Evolutionary conservation across 129 eudicot genomes (phyloP), one percentile per base, ranked within the genome.

Genomic region (Heracleum sosnowskyi): DNA sequence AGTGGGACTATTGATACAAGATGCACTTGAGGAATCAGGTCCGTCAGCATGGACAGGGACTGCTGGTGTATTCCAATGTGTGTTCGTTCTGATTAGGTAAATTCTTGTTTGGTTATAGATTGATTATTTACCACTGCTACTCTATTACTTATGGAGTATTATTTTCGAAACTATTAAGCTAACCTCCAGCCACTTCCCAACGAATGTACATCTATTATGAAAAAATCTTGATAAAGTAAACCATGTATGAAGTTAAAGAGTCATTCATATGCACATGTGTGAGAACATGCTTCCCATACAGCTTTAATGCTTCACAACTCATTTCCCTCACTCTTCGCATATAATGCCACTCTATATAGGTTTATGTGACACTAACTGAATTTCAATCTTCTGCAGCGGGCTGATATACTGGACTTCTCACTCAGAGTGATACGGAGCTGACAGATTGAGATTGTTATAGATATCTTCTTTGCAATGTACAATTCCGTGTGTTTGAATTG

Each of bases 21-120:
- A 94, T 57, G 93, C 98, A 51, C 90, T 94, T 10, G 87, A 86
- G 81, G 72, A 85, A 24, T 69, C 93, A 74, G 96, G 97, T 42
- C 97, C 98, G 71, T 94, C 98, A 45, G 87, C 98, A 17, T 94
- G 97, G 97, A 88, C 98, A 8, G 98, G 98, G 79, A 87, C 91
- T 47, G 97, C 98, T 35, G 97, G 98, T 79, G 96, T 94, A 79
- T 85, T 94, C 85, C 98, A 91, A 82, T 94, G 98, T 46, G 98
- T 94, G 80, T 87, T 91, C 83, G 96, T 94, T 71, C 77, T 94
- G 57, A 91, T 94, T 75, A 93, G 98, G 98, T 89, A 66, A 16
- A n/a, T 49, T 49, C 57, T 18, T 18, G 57, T 18, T 18, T 49
- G 18, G 57, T 34, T 31, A 47, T 37, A 41, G 47, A 55, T 62